Conservation (phyloP, 345 rosid species). For the Murraya paniculata region DNA sequence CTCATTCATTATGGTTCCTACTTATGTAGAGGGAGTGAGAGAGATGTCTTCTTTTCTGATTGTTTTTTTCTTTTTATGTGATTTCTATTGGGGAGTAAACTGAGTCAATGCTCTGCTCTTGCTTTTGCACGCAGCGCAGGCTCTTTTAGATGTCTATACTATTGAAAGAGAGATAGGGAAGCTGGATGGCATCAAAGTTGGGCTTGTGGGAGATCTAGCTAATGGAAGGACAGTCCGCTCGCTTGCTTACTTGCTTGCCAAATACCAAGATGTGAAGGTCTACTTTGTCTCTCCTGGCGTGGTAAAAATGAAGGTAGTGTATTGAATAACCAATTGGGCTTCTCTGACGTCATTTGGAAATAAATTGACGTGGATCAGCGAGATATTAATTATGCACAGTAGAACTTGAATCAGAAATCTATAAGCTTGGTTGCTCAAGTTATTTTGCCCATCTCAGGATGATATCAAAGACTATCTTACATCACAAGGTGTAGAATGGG, state of each 20-base stretch:
- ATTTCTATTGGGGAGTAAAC: not conserved
- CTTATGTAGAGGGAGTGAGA: not conserved
- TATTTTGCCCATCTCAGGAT: constrained; percentile 42
- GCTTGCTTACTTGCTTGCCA: constrained; percentile 86
- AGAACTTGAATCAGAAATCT: not conserved
- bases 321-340: not conserved
- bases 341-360: not conserved
- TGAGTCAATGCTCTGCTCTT: not conserved
- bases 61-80: not conserved
- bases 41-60: not conserved
- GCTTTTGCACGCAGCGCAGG: constrained; percentile 35
- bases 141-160: constrained; percentile 88
- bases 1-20: no score
- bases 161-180: constrained; percentile 85
- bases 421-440: not conserved
- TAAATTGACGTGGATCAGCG: no score
- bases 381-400: not conserved
- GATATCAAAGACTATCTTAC: constrained; percentile 88
- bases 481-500: constrained; percentile 71
- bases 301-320: constrained; percentile 87
- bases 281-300: constrained; percentile 85
- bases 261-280: constrained; percentile 76
- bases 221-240: constrained; percentile 95
- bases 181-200: constrained; percentile 83
- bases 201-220: constrained; percentile 96